A percentile compares a stretch with the other conserved stretches of the same genome.
These are phyloP conservation scores for Pythium folliculosum DNA, from an alignment of 352 stramenopile genomes.

Conservation along the genomic window DNA sequence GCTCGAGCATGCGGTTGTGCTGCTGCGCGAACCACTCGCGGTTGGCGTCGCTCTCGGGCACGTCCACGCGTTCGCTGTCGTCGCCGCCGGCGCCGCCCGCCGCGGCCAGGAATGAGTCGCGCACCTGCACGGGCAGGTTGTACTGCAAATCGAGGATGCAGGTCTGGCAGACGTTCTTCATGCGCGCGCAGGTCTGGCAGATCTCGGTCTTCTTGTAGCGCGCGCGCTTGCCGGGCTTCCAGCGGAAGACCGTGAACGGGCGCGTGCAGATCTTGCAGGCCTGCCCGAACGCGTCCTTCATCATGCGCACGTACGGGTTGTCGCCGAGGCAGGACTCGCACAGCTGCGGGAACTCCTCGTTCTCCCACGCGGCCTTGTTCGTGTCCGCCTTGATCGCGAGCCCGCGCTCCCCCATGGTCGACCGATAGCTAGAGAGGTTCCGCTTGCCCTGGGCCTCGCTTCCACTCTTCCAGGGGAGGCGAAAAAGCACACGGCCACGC, in stretches of 20 bases:
- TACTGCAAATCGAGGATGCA: constrained; percentile 99
- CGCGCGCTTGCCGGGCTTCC: constrained; percentile 96
- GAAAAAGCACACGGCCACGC: background rate
- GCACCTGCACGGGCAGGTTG: constrained; percentile 94
- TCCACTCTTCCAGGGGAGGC: constrained; percentile 15
- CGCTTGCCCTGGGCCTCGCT: background rate
- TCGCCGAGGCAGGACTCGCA: constrained; percentile 99
- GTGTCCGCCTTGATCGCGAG: constrained; percentile 87
- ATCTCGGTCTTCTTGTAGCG: constrained; percentile 99
- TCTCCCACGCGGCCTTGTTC: constrained; percentile 87
- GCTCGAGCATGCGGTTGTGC: constrained; percentile 89
- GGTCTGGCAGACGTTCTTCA: constrained; percentile 99
- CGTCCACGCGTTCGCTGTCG: constrained; percentile 60
- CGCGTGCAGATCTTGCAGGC: constrained; percentile 98
- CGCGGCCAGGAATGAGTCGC: constrained; percentile 85
- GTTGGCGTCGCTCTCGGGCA: constrained; percentile 94
- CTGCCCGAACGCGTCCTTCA: constrained; percentile 95
- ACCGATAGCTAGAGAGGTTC: too few relatives aligned
- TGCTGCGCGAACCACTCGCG: constrained; percentile 94
- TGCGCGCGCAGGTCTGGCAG: constrained; percentile 97
- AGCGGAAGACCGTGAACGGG: constrained; percentile 98
- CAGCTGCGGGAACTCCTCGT: constrained; percentile 97
- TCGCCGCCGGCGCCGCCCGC: constrained; percentile 29
- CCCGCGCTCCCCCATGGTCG: constrained; percentile 77
- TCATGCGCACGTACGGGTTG: constrained; percentile 99